A percentile compares a stretch with the other conserved stretches of the same genome.
Evolutionary conservation across 129 eudicot genomes (phyloP).

Genomic region (Apium graveolens): DNA sequence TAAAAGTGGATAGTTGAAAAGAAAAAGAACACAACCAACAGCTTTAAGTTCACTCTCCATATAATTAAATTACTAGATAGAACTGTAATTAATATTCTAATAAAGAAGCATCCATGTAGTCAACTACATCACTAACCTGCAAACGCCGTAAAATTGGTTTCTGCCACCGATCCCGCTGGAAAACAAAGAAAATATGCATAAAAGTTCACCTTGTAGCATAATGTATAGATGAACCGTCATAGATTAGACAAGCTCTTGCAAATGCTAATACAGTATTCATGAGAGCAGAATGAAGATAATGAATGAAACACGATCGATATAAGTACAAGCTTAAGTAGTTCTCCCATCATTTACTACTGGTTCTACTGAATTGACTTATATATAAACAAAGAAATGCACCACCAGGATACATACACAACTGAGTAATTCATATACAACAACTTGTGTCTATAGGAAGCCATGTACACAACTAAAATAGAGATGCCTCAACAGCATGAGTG

Average conservation of each 20-base stretch:
- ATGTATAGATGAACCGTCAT: neutral
- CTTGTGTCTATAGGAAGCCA: neutral
- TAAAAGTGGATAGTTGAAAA: neutral
- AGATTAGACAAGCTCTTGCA: neutral
- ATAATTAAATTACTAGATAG: neutral
- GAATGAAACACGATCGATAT: neutral
- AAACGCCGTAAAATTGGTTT: slow-evolving; percentile 83
- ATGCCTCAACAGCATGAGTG: neutral
- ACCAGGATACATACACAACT: neutral
- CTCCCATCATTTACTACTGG: neutral
- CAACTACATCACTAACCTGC: slow-evolving; percentile 52
- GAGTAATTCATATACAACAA: neutral
- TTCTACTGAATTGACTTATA: neutral
- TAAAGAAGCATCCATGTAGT: slow-evolving; percentile 2
- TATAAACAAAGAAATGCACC: neutral
- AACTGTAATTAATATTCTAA: neutral
- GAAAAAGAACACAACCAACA: neutral
- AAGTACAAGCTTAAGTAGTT: neutral
- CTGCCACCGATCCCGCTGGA: slow-evolving; percentile 84
- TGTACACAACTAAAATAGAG: neutral
- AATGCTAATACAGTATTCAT: neutral
- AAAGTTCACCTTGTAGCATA: neutral
- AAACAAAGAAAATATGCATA: slow-evolving; percentile 9
- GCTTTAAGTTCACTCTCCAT: neutral
- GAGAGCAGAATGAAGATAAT: neutral